phyloP scores from a whole-genome alignment of 129 eudicot genomes.

The Kitagawia praeruptora region DNA sequence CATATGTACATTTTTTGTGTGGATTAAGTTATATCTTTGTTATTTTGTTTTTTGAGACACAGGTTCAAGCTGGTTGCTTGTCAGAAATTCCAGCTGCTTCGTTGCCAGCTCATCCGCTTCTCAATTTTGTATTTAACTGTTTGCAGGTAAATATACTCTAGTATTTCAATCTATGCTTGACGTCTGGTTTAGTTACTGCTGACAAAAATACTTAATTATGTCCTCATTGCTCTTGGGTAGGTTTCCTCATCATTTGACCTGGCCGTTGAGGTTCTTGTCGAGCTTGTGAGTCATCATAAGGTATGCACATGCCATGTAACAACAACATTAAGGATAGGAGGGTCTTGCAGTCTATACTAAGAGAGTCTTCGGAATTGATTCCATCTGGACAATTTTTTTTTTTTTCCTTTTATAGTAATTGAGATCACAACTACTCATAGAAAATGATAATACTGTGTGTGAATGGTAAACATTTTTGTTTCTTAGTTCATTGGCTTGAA shows the following conservation, averaged over 20 bases:
- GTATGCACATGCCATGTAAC: conserved; percentile 36
- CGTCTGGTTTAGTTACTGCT: conserved; percentile 10
- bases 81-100: conserved; percentile 55
- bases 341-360: neutral
- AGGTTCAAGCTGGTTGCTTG: conserved; percentile 98
- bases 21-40: neutral
- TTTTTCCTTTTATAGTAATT: neutral
- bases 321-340: neutral
- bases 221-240: conserved; percentile 33
- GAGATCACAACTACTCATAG: neutral
- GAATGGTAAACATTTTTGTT: neutral
- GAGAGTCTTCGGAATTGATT: neutral
- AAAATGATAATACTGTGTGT: neutral
- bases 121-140: conserved; percentile 73
- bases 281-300: conserved; percentile 83
- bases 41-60: conserved; percentile 13
- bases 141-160: conserved; percentile 47
- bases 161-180: conserved; percentile 1
- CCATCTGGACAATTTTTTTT: neutral
- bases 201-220: conserved; percentile 12
- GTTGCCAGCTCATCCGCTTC: conserved; percentile 68
- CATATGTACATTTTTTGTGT: neutral
- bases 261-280: conserved; percentile 85
- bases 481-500: neutral
- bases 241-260: conserved; percentile 69